Evolutionary conservation across 768 basidiomycete genomes (phyloP), one percentile per base, ranked within the genome.

Genomic region (Ephemerocybe angulata): DNA sequence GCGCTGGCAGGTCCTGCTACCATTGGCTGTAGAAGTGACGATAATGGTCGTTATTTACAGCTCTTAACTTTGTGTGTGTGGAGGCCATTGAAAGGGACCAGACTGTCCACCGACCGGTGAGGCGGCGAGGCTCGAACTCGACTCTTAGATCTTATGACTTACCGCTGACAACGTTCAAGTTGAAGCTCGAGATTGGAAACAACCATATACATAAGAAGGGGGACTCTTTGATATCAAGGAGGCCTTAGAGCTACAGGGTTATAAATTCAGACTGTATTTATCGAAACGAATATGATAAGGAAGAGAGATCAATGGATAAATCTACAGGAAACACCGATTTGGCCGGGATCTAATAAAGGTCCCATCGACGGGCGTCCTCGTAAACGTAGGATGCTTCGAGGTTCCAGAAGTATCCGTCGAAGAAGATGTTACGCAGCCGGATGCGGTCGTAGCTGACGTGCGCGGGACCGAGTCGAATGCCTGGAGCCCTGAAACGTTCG

Each of bases 211-310:
- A 37, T 12, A 58, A 13, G 24, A 49, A 24, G 55, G 48, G 15
- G 41, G 51, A 15, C 42, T 40, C 0, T 25, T 10, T 13, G 46
- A 27, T 27, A 4, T 33, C 44, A 30, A 38, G 28, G 56, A 58
- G 5, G 28, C 46, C 28, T 30, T 61, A 21, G 21, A 30, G 3
- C 50, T 74, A 29, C 63, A 58, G 44, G 70, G 65, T 5, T 74
- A 61, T 46, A 73, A 76, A 60, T 70, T 70, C 2, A 61, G 66
- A 42, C 47, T 74, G 19, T 76, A 73, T 57, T 42, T 69, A 21
- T 28, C 25, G 13, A 31, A 41, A 19, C 41, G 33, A 53, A 28
- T 8, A 3, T 12, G 22, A 33, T 13, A 29, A 3, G 22, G 19
- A n/a, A 24, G 29, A 11, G 30, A 35, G 6, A 35, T 17, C 8